Evolutionary conservation across 768 basidiomycete genomes (phyloP).

Genomic region (Mycena amicta): DNA sequence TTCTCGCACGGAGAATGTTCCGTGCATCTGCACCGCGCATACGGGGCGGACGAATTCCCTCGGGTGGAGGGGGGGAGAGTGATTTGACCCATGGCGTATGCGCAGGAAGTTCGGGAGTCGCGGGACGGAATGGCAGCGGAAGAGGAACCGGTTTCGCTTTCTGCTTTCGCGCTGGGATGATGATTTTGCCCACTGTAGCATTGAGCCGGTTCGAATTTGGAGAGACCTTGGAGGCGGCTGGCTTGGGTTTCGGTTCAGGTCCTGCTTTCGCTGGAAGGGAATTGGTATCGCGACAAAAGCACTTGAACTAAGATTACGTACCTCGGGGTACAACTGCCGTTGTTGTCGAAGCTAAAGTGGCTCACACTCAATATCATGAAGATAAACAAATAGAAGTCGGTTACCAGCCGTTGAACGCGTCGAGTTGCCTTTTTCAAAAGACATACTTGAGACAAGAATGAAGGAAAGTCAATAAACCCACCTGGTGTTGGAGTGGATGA

Average conservation of each 20-base stretch:
- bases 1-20: too few relatives aligned
- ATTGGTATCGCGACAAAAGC: not conserved
- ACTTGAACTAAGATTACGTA: too few relatives aligned
- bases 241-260: conserved; percentile 10
- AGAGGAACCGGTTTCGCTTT: too few relatives aligned
- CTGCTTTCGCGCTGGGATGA: not conserved
- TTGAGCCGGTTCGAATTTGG: too few relatives aligned
- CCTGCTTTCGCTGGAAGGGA: conserved; percentile 21
- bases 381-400: too few relatives aligned
- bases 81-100: conserved; percentile 8
- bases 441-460: too few relatives aligned
- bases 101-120: conserved; percentile 9
- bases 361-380: too few relatives aligned
- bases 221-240: not conserved
- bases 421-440: too few relatives aligned
- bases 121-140: not conserved
- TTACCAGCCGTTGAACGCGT: too few relatives aligned
- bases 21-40: conserved; percentile 18
- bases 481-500: not conserved
- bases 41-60: conserved; percentile 17
- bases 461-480: too few relatives aligned
- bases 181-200: not conserved
- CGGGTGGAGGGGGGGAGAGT: conserved; percentile 18
- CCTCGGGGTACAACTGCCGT: too few relatives aligned
- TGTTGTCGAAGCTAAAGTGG: too few relatives aligned